phyloP scores from a whole-genome alignment of 2,329 filamentous ascomycete species.

The Venturia asperata region DNA sequence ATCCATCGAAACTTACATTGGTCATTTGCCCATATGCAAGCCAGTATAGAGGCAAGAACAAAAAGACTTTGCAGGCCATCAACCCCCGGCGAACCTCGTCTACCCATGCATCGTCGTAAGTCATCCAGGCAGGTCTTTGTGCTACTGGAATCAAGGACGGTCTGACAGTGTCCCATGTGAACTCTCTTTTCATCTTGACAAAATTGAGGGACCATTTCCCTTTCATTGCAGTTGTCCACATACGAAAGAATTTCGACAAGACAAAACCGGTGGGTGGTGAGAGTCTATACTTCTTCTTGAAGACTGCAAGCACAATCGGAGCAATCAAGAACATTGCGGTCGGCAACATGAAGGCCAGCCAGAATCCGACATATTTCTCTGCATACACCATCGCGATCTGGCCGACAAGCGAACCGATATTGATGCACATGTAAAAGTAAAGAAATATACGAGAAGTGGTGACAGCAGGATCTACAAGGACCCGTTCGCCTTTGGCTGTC shows the following conservation, averaged over 20 bases:
- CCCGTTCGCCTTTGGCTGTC: conserved; percentile 45
- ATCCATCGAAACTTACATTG: conserved; percentile 27
- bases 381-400: conserved; percentile 35
- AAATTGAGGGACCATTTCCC: conserved; percentile 53
- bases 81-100: conserved; percentile 64
- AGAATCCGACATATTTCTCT: conserved; percentile 57
- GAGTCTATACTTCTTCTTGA: conserved; percentile 54
- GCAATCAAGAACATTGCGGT: conserved; percentile 56
- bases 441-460: conserved; percentile 63
- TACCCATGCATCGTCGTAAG: conserved; percentile 73
- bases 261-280: conserved; percentile 61
- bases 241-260: conserved; percentile 55
- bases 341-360: conserved; percentile 62
- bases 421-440: conserved; percentile 39
- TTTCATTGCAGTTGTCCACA: conserved; percentile 53
- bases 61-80: conserved; percentile 34
- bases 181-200: conserved; percentile 47
- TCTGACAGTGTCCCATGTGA: conserved; percentile 57
- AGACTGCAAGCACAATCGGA: conserved; percentile 52
- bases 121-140: conserved; percentile 62
- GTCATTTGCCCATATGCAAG: conserved; percentile 62
- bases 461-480: conserved; percentile 59
- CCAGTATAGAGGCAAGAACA: conserved; percentile 63
- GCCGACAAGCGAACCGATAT: conserved; percentile 32
- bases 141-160: conserved; percentile 52